Conservation (phyloP, 345 rosid species). For the Linum trigynum region DNA sequence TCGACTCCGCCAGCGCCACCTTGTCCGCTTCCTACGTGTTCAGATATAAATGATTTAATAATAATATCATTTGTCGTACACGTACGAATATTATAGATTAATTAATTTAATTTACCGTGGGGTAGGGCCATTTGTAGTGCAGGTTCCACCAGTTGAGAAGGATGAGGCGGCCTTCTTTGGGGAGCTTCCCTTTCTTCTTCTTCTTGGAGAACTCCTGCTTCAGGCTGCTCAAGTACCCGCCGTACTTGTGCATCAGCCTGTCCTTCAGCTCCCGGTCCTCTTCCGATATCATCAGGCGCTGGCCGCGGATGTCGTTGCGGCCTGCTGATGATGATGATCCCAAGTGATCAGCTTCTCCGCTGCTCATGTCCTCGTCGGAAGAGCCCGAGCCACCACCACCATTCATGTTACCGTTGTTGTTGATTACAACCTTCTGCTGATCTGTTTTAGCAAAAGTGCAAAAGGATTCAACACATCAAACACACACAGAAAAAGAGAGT, state of each 20-base stretch:
- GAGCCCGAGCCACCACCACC: constrained; percentile 16
- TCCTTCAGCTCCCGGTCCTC: constrained; percentile 39
- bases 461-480: too few species aligned
- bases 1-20: constrained; percentile 34
- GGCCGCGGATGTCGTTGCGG: not conserved
- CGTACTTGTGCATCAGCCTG: constrained; percentile 33
- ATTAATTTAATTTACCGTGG: constrained; percentile 37
- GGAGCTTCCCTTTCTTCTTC: constrained; percentile 53
- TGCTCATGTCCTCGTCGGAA: constrained; percentile 31
- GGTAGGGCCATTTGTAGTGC: constrained; percentile 55
- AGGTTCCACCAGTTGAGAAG: constrained; percentile 48
- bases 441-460: not conserved
- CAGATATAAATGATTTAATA: too few species aligned
- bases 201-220: constrained; percentile 43
- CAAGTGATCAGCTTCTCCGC: constrained; percentile 21
- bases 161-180: constrained; percentile 36
- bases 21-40: constrained; percentile 52
- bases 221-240: constrained; percentile 33
- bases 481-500: not conserved
- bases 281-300: not conserved
- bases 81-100: too few species aligned
- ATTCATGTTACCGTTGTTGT: not conserved
- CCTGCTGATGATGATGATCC: not conserved
- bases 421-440: not conserved
- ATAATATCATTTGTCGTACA: too few species aligned